Evolutionary conservation across 805 yeast species (phyloP).

Genomic region (Lipomyces yamadae): DNA sequence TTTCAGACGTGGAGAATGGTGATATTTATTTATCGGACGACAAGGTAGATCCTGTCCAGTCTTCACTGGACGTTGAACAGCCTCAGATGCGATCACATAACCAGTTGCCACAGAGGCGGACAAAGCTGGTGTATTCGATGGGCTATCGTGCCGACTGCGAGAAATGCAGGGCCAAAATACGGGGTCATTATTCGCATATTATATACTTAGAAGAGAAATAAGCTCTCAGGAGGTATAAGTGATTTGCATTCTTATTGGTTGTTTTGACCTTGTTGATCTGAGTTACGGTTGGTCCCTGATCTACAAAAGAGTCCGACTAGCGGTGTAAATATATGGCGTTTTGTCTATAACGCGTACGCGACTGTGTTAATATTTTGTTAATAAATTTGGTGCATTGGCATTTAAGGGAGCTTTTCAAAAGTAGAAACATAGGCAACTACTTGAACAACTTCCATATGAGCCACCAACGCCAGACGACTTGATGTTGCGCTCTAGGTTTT

Average conservation of each 20-base stretch:
- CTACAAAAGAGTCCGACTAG: not conserved
- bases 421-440: too few relatives aligned
- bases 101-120: not conserved
- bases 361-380: too few relatives aligned
- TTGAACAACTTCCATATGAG: too few relatives aligned
- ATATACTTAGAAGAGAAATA: conserved; percentile 1
- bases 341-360: too few relatives aligned
- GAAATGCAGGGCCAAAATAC: conserved; percentile 25
- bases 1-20: not conserved
- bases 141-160: conserved; percentile 35
- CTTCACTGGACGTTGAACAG: not conserved
- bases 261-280: not conserved
- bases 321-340: not conserved
- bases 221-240: not conserved
- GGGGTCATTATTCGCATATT: conserved; percentile 36
- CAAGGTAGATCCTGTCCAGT: not conserved
- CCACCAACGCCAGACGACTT: too few relatives aligned
- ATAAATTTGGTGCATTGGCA: too few relatives aligned
- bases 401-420: too few relatives aligned
- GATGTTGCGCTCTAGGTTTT: too few relatives aligned
- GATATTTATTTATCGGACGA: not conserved
- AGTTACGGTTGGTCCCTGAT: not conserved
- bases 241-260: not conserved
- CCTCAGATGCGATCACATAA: not conserved
- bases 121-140: conserved; percentile 17